Evolutionary conservation across 2,329 filamentous ascomycete species (phyloP).

Genomic region (Colletotrichum filicis): DNA sequence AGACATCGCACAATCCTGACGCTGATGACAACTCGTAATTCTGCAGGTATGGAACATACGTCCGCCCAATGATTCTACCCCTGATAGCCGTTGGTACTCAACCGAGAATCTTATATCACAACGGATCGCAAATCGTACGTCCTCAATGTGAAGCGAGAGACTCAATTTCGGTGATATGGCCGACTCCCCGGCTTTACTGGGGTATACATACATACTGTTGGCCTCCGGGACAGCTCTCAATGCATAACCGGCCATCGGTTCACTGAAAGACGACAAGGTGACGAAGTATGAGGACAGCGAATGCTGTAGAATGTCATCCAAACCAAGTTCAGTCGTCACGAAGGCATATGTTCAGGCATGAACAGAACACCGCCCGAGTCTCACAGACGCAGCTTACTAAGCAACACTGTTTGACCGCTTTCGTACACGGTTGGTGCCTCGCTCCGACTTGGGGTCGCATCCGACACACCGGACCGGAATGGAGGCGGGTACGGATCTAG

Average conservation of each 20-base stretch:
- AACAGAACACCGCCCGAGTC: background rate
- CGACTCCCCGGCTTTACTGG: background rate
- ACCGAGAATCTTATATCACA: background rate
- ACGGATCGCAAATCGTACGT: background rate
- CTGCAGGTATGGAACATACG: background rate
- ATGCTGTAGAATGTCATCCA: background rate
- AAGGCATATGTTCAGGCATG: background rate
- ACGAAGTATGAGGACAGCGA: background rate
- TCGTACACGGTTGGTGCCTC: background rate
- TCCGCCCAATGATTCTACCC: background rate
- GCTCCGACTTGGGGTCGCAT: background rate
- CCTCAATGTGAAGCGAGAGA: background rate
- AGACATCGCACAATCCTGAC: background rate
- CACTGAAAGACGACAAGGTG: background rate
- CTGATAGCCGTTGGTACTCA: background rate
- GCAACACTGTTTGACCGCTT: too few species aligned
- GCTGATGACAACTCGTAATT: too few species aligned
- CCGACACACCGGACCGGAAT: background rate
- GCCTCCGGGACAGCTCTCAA: background rate
- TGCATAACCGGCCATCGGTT: too few species aligned
- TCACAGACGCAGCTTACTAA: background rate
- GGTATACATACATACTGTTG: background rate
- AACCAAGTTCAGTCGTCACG: background rate
- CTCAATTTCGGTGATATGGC: background rate
- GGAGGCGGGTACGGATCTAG: background rate